Conservation (phyloP, 352 stramenopile species). For the Phytophthora pisi region DNA sequence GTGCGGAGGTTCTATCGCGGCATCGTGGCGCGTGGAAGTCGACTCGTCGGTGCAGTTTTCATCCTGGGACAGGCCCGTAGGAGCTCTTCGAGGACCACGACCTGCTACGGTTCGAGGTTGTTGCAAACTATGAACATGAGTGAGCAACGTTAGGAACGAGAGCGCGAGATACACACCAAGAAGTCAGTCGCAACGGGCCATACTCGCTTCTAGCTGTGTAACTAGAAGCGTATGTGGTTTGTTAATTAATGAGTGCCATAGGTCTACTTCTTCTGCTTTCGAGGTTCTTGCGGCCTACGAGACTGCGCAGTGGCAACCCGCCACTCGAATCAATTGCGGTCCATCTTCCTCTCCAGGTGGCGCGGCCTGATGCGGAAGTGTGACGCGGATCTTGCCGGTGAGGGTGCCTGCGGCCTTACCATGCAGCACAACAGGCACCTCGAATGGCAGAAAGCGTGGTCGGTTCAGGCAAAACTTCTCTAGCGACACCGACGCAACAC, state of each 20-base stretch:
- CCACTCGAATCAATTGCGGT: conserved; percentile 41
- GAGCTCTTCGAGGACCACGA: conserved; percentile 67
- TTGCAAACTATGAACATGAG: conserved; percentile 16
- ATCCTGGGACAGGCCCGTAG: conserved; percentile 76
- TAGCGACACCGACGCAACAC: conserved; percentile 63
- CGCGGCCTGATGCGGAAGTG: conserved; percentile 55
- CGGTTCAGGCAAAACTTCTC: conserved; percentile 53
- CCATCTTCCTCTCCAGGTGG: conserved; percentile 20
- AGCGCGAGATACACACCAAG: conserved; percentile 1
- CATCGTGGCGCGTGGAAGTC: conserved; percentile 66
- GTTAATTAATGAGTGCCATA: conserved; percentile 22
- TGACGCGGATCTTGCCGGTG: conserved; percentile 62
- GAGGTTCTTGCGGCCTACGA: conserved; percentile 32
- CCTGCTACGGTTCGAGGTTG: conserved; percentile 38
- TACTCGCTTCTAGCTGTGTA: conserved; percentile 10
- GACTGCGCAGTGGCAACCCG: conserved; percentile 59
- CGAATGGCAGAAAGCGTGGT: conserved; percentile 63
- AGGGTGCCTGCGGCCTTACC: conserved; percentile 61
- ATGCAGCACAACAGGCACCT: conserved; percentile 50
- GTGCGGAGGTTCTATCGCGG: conserved; percentile 71
- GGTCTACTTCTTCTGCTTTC: conserved; percentile 5
- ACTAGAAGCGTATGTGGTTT: conserved; percentile 5
- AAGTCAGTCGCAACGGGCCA: neutral
- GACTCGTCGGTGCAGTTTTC: conserved; percentile 78
- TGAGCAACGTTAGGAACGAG: conserved; percentile 21